Conservation (phyloP, 345 rosid species). For the Euphorbia peplus region DNA sequence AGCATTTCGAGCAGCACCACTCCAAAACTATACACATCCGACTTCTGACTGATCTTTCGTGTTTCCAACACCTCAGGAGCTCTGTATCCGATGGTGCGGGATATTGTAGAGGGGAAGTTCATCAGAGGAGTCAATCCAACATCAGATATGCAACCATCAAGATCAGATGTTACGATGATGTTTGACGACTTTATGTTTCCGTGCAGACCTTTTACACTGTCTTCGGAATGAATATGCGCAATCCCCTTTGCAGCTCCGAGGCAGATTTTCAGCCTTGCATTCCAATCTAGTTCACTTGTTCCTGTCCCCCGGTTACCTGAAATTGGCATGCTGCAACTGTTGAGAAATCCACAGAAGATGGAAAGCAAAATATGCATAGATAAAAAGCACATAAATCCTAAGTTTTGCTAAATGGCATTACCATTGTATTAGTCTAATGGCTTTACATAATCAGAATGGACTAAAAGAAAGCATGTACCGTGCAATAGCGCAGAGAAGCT, state of each 20-base stretch:
- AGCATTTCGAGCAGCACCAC: conserved; percentile 77
- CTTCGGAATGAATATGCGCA: conserved; percentile 51
- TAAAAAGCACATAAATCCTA: no score
- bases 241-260: conserved; percentile 64
- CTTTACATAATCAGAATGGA: background rate
- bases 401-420: no score
- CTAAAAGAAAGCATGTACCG: conserved; percentile 14
- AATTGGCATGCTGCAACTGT: no score
- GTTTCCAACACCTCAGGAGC: conserved; percentile 78
- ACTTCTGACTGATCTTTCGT: conserved; percentile 50
- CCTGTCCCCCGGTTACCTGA: conserved; percentile 41
- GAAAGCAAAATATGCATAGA: no score
- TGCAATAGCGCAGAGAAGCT: conserved; percentile 56
- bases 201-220: conserved; percentile 46
- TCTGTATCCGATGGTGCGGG: conserved; percentile 56
- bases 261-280: conserved; percentile 59
- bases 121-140: conserved; percentile 55
- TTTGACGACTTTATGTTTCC: conserved; percentile 79
- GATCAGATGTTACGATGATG: conserved; percentile 56
- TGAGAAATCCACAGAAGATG: no score
- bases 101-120: conserved; percentile 44
- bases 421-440: no score
- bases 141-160: conserved; percentile 63
- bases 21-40: conserved; percentile 84
- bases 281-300: conserved; percentile 57